Conservation (phyloP, 805 yeast species). For the Wickerhamiella vanderwaltii region DNA sequence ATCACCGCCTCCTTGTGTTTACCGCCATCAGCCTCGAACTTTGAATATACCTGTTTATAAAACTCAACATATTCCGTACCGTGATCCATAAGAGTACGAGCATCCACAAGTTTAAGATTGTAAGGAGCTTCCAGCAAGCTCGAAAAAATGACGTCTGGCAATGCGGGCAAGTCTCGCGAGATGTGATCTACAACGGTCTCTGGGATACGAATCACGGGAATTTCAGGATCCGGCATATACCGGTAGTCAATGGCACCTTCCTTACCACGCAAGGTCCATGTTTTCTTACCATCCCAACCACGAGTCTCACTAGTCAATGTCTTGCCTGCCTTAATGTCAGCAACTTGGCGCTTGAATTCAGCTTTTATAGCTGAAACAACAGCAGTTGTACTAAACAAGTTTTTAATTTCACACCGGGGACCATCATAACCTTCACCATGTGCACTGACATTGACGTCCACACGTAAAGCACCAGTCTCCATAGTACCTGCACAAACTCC, state of each 20-base stretch:
- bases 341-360: slow-evolving; percentile 62
- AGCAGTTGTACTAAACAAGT: slow-evolving; percentile 72
- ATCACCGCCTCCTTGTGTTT: slow-evolving; percentile 35
- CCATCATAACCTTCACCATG: slow-evolving; percentile 31
- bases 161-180: slow-evolving; percentile 32
- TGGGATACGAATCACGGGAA: slow-evolving; percentile 46
- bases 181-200: slow-evolving; percentile 34
- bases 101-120: slow-evolving; percentile 56
- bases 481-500: slow-evolving; percentile 78
- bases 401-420: slow-evolving; percentile 77
- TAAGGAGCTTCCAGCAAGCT: slow-evolving; percentile 40
- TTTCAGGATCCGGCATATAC: slow-evolving; percentile 89
- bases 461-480: slow-evolving; percentile 90
- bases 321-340: slow-evolving; percentile 33
- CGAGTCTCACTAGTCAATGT: slow-evolving; percentile 53
- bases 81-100: slow-evolving; percentile 49
- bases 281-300: slow-evolving; percentile 77
- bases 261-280: slow-evolving; percentile 58
- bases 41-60: slow-evolving; percentile 32
- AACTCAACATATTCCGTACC: slow-evolving; percentile 25
- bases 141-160: slow-evolving; percentile 49
- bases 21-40: slow-evolving; percentile 20
- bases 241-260: slow-evolving; percentile 79
- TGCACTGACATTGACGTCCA: slow-evolving; percentile 86
- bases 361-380: slow-evolving; percentile 58